Percentiles rank a stretch among this genome's conserved stretches.
Conservation (phyloP, 352 stramenopile genomes). For the Phytopythium kandeliae region DNA sequence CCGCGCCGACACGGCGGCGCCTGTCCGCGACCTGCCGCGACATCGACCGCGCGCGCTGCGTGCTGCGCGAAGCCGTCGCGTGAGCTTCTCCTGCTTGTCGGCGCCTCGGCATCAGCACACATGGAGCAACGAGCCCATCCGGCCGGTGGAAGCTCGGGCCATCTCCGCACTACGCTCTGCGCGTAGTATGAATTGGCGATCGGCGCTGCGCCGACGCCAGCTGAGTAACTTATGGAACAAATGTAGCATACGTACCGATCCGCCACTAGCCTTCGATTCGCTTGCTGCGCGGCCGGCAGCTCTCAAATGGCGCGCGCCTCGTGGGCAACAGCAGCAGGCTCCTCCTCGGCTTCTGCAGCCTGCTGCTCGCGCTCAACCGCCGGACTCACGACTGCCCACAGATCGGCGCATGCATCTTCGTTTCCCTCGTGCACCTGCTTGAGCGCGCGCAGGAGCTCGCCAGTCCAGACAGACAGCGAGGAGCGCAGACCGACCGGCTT, state of each 20-base stretch:
- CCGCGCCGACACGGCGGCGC: background rate
- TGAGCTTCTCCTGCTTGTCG: background rate
- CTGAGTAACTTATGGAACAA: slow-evolving; percentile 4
- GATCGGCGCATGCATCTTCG: slow-evolving; percentile 40
- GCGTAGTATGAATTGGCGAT: background rate
- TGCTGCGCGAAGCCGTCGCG: slow-evolving; percentile 5
- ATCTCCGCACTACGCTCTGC: background rate
- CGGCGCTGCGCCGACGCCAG: background rate
- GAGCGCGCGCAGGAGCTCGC: slow-evolving; percentile 32
- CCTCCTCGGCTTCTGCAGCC: background rate
- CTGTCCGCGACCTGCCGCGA: slow-evolving; percentile 5
- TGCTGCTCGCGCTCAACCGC: slow-evolving; percentile 13
- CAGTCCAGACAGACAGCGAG: slow-evolving; percentile 32
- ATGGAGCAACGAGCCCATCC: background rate
- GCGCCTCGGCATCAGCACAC: background rate
- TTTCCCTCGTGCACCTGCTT: slow-evolving; percentile 24
- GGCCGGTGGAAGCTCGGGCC: background rate
- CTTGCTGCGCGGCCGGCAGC: too few species aligned
- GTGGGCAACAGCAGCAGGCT: background rate
- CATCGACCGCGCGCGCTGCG: slow-evolving; percentile 1
- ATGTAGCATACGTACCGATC: slow-evolving; percentile 1
- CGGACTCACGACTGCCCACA: slow-evolving; percentile 35
- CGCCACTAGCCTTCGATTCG: too few species aligned
- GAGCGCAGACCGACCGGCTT: slow-evolving; percentile 17
- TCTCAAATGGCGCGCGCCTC: too few species aligned